A percentile compares a stretch with the other conserved stretches of the same genome.
phyloP scores from a whole-genome alignment of 169 alveolate species.

The Plasmodium adleri region DNA sequence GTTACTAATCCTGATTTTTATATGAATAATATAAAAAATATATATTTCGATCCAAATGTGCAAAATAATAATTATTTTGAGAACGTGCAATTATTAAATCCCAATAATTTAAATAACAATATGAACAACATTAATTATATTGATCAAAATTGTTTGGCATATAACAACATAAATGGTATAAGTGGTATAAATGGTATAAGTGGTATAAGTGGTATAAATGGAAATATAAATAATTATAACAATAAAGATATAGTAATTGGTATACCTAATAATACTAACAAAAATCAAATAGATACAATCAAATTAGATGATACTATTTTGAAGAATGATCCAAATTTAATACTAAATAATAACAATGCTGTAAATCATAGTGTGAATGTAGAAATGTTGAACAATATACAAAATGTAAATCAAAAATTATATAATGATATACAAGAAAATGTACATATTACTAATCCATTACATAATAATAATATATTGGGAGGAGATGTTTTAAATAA shows the following conservation, averaged over 20 bases:
- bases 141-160: background rate
- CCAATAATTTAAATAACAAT: background rate
- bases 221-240: constrained; percentile 3
- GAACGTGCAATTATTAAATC: background rate
- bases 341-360: background rate
- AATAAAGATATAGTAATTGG: background rate
- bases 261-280: background rate
- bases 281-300: background rate
- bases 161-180: constrained; percentile 4
- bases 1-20: background rate
- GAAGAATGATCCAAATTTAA: background rate
- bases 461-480: background rate
- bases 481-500: constrained; percentile 25
- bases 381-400: constrained; percentile 14
- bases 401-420: constrained; percentile 6
- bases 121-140: background rate
- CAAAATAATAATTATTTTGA: background rate
- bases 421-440: background rate
- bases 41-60: background rate
- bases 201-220: background rate
- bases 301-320: background rate
- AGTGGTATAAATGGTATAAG: constrained; percentile 1
- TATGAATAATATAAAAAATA: background rate
- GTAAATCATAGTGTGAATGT: background rate
- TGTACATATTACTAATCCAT: background rate